Evolutionary conservation across 1,139 yeast species (phyloP).

Genomic region (Debaryomyces robertsiae): DNA sequence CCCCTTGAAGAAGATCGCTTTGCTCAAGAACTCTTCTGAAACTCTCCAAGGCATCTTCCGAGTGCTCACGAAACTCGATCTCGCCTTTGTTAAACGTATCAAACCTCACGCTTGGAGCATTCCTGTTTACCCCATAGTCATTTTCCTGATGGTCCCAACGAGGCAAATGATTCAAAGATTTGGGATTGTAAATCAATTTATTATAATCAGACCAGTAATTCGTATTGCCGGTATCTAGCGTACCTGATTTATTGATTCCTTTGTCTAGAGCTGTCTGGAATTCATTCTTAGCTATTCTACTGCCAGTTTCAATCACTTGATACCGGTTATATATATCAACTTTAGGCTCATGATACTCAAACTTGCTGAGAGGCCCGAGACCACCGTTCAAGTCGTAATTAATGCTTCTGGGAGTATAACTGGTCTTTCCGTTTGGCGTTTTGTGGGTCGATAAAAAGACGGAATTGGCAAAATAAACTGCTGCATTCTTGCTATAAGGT

Average conservation of each 20-base stretch:
- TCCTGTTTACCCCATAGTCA: slow-evolving; percentile 27
- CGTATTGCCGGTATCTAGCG: slow-evolving; percentile 46
- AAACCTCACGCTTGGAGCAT: slow-evolving; percentile 33
- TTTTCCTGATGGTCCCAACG: slow-evolving; percentile 51
- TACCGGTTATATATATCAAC: slow-evolving; percentile 13
- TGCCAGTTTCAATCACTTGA: slow-evolving; percentile 20
- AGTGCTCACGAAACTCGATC: slow-evolving; percentile 32
- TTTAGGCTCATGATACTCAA: slow-evolving; percentile 45
- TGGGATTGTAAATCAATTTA: slow-evolving; percentile 67
- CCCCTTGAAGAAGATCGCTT: slow-evolving; percentile 73
- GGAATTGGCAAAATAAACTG: slow-evolving; percentile 32
- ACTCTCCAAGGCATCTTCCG: slow-evolving; percentile 56
- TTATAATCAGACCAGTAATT: slow-evolving; percentile 83
- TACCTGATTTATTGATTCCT: slow-evolving; percentile 30
- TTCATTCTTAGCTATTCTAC: slow-evolving; percentile 41
- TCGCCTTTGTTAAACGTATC: slow-evolving; percentile 30
- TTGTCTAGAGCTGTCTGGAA: slow-evolving; percentile 67
- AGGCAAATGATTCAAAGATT: slow-evolving; percentile 51
- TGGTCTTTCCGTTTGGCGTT: slow-evolving; percentile 49
- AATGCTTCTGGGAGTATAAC: slow-evolving; percentile 76
- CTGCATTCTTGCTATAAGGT: slow-evolving; percentile 44
- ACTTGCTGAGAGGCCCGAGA: slow-evolving; percentile 58
- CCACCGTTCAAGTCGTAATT: slow-evolving; percentile 77
- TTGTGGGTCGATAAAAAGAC: slow-evolving; percentile 36
- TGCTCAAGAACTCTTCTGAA: slow-evolving; percentile 72